A percentile compares a stretch with the other conserved stretches of the same genome.
Conservation (phyloP, 345 rosid genomes). For the Eucalyptus polyanthemos region DNA sequence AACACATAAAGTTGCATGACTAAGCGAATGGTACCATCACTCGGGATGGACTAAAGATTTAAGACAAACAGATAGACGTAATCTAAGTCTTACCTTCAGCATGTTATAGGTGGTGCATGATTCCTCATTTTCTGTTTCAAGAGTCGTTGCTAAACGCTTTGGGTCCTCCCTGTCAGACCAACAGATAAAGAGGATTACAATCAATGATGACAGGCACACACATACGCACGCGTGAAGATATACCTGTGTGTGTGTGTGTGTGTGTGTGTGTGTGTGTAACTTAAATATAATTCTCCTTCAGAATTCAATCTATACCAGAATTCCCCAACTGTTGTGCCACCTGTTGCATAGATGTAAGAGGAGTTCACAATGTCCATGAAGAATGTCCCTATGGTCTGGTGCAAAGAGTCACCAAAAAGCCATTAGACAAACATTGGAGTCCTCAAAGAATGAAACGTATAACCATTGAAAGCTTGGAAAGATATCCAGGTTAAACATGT, state of each 20-base stretch:
- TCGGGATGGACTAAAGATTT: background rate
- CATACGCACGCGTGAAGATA: background rate
- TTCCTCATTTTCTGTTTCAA: slow-evolving; percentile 69
- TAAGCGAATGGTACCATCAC: background rate
- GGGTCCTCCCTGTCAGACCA: slow-evolving; percentile 55
- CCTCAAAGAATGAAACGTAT: background rate
- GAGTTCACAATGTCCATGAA: slow-evolving; percentile 84
- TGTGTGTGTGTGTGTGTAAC: background rate
- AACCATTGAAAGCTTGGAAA: background rate
- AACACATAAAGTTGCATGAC: background rate
- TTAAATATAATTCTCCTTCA: background rate
- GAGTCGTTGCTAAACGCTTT: slow-evolving; percentile 58
- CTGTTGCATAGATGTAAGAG: slow-evolving; percentile 89
- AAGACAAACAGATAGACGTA: background rate
- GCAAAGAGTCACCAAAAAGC: background rate
- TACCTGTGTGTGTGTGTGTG: background rate
- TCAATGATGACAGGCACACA: background rate
- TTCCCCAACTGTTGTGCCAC: slow-evolving; percentile 78
- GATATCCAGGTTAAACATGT: background rate
- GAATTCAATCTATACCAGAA: slow-evolving; percentile 47
- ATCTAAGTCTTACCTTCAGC: slow-evolving; percentile 49
- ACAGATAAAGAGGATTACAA: background rate
- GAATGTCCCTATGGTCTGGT: slow-evolving; percentile 55
- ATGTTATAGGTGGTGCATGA: slow-evolving; percentile 93
- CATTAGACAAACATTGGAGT: background rate